Evolutionary conservation across 2,329 filamentous ascomycete species (phyloP), one percentile per base, ranked within the genome.

Genomic region (Botryotinia calthae): DNA sequence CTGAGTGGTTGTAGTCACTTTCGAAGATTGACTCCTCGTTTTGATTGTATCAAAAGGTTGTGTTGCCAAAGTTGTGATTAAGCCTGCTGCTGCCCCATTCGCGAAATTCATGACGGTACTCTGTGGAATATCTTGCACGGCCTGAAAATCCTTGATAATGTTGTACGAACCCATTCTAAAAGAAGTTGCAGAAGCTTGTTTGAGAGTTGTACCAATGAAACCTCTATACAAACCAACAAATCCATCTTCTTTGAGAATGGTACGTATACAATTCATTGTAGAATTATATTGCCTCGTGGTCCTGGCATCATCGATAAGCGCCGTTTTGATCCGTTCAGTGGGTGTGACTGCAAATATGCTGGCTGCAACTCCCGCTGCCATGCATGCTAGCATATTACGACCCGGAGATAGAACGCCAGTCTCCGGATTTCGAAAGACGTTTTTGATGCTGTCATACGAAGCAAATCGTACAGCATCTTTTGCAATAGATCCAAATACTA

Each of bases 391-490:
- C n/a, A 92, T 84, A 56, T 88, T 90, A 3, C 86, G 82, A 0
- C 83, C 77, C 0, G 89, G 85, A 0, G 87, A 87, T 12, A 91
- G 80, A 1, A 84, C 86, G 0, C 88, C 89, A 1, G 86, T 87
- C 10, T 88, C 85, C 18, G 58, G 63, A 74, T 87, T 85, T 76
- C 89, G 90, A 78, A 92, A 89, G 0, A 86, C 85, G 74, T 87
- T 86, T 76, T 89, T 90, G 78, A 92, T 89, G 0, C 86, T 85
- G 77, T 92, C 89, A 79, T 90, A 92, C 5, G 87, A 88, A 20
- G 91, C 81, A 77, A 92, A 92, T 0, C 90, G 86, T 22, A 92
- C 87, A 8, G 86, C 89, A 77, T 91, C 89, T 82, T 92, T 92
- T 66, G 83, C 87, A 2, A 90, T 83, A 25, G 71, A 73, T 5